Evolutionary conservation across 2,329 filamentous ascomycete species (phyloP).

Genomic region (Nectriaceae sp.): DNA sequence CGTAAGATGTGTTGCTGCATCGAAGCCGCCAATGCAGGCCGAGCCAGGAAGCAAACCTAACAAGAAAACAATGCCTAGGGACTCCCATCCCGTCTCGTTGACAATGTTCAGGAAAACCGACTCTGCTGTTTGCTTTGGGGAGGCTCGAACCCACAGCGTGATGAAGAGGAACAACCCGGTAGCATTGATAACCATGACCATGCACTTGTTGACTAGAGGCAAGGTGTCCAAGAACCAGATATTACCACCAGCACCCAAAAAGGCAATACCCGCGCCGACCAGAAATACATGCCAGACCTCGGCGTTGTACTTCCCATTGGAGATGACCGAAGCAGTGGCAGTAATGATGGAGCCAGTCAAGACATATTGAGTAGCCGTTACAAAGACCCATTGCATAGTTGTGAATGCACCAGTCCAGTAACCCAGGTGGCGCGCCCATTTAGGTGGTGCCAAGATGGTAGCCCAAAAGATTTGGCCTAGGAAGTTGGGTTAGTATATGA

Average conservation of each 20-base stretch:
- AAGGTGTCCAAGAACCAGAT: not conserved
- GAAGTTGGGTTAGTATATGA: not conserved
- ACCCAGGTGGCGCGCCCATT: not conserved
- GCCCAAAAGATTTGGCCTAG: conserved; percentile 1
- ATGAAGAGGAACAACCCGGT: not conserved
- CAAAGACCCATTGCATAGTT: not conserved
- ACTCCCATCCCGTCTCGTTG: conserved; percentile 4
- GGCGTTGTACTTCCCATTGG: not conserved
- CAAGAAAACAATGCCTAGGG: not conserved
- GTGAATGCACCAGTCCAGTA: not conserved
- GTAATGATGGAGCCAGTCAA: not conserved
- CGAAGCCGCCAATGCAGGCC: not conserved
- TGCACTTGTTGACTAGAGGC: not conserved
- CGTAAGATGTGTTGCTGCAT: not conserved
- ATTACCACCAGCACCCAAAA: not conserved
- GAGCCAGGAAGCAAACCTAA: conserved; percentile 1
- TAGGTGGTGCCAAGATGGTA: not conserved
- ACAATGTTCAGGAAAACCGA: conserved; percentile 1
- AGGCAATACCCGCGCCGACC: not conserved
- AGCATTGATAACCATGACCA: not conserved
- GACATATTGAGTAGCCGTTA: not conserved
- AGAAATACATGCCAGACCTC: conserved; percentile 1
- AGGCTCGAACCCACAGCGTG: not conserved
- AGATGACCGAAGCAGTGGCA: too few relatives aligned
- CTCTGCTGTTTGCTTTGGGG: not conserved